These are phyloP conservation scores for Capillidium rhysosporum DNA, from an alignment of 371 early-diverging fungal species.

Conservation along the genomic window DNA sequence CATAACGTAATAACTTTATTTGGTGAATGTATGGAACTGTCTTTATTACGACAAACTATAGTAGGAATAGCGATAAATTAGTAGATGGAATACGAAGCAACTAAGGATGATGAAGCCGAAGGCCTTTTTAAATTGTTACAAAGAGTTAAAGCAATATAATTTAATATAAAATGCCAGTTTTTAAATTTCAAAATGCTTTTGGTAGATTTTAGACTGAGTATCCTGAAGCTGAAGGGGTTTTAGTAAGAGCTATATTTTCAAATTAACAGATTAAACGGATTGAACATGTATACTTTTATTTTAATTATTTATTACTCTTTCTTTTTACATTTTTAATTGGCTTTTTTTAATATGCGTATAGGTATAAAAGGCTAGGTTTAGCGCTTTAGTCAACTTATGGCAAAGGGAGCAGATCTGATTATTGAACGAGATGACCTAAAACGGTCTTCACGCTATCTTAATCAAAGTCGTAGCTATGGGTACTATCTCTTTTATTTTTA, in stretches of 20 bases:
- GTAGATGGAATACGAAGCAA: constrained; percentile 35
- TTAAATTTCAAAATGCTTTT: not conserved
- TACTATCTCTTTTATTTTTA: too few species aligned
- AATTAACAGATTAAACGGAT: constrained; percentile 96
- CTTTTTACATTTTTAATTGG: not conserved
- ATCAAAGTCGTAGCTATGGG: constrained; percentile 94
- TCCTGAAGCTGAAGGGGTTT: constrained; percentile 77
- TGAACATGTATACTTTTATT: constrained; percentile 58
- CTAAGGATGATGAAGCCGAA: constrained; percentile 87
- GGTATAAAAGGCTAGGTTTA: constrained; percentile 67
- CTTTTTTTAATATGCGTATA: constrained; percentile 10
- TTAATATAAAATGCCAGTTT: not conserved
- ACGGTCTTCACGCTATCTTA: constrained; percentile 64
- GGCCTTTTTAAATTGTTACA: constrained; percentile 68
- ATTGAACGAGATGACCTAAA: constrained; percentile 80
- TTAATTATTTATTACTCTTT: not conserved
- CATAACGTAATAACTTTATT: constrained; percentile 72
- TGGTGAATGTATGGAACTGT: constrained; percentile 77
- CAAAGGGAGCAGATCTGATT: constrained; percentile 70
- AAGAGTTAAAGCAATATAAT: constrained; percentile 34
- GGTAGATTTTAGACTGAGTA: constrained; percentile 19
- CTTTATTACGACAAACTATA: constrained; percentile 68
- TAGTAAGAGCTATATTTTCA: constrained; percentile 96
- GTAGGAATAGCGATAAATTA: constrained; percentile 47
- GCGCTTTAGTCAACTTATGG: constrained; percentile 89